A percentile compares a stretch with the other conserved stretches of the same genome.
phyloP scores from a whole-genome alignment of 176 grass and related monocot species.

The Luzula sylvatica region DNA sequence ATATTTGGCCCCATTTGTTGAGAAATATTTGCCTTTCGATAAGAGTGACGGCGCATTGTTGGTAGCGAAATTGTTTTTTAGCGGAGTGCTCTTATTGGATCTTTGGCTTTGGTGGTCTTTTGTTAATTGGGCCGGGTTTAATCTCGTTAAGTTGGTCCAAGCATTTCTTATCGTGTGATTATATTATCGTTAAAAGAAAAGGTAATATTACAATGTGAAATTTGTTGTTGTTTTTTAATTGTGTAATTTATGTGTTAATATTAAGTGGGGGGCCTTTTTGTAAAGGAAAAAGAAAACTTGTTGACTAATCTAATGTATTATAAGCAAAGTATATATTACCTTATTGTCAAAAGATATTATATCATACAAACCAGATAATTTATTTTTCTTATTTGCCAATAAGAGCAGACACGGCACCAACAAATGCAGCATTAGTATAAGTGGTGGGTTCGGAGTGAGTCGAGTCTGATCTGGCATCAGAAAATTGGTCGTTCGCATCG shows the following conservation, averaged over 20 bases:
- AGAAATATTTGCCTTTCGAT: slow-evolving; percentile 47
- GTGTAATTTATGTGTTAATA: too few relatives aligned
- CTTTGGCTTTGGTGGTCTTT: slow-evolving; percentile 85
- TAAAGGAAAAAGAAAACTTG: too few relatives aligned
- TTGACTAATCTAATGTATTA: too few relatives aligned
- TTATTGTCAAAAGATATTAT: too few relatives aligned
- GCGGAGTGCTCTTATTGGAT: slow-evolving; percentile 59
- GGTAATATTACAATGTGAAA: too few relatives aligned
- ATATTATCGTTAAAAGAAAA: not conserved
- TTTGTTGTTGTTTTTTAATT: too few relatives aligned
- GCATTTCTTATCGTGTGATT: slow-evolving; percentile 3
- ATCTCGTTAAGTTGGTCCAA: slow-evolving; percentile 32
- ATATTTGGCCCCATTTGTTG: slow-evolving; percentile 18
- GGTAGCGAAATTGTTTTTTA: slow-evolving; percentile 63
- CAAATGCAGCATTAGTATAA: slow-evolving; percentile 51
- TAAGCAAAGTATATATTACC: too few relatives aligned
- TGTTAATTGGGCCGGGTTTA: slow-evolving; percentile 44
- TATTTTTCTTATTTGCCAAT: not conserved
- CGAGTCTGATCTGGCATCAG: slow-evolving; percentile 35
- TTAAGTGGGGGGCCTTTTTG: too few relatives aligned
- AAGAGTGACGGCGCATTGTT: slow-evolving; percentile 48
- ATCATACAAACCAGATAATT: too few relatives aligned
- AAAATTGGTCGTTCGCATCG: slow-evolving; percentile 35
- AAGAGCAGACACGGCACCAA: slow-evolving; percentile 33
- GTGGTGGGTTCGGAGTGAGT: slow-evolving; percentile 38